Conservation (phyloP, 768 basidiomycete species). For the Trametes maxima region DNA sequence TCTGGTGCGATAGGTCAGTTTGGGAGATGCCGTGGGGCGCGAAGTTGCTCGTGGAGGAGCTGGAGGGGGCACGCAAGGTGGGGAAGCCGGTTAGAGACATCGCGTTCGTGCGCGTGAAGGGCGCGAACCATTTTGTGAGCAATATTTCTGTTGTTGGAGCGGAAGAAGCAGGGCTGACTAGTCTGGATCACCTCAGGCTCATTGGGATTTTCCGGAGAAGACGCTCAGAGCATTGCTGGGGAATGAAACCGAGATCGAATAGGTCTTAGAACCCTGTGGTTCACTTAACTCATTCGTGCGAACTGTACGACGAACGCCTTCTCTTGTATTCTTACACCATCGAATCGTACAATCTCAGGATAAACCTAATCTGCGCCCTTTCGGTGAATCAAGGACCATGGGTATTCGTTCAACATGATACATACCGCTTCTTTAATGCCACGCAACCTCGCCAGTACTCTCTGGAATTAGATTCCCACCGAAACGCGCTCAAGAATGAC, state of each 20-base stretch:
- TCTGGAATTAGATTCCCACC: too few relatives aligned
- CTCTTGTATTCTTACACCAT: too few relatives aligned
- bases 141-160: not conserved
- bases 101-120: not conserved
- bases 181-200: not conserved
- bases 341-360: too few relatives aligned
- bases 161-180: not conserved
- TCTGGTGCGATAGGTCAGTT: conserved; percentile 2
- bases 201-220: conserved; percentile 13
- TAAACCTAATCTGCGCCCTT: too few relatives aligned
- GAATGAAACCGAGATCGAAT: not conserved
- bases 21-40: conserved; percentile 17
- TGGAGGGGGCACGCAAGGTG: conserved; percentile 6
- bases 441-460: too few relatives aligned
- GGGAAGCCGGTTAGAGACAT: conserved; percentile 1
- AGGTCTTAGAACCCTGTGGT: too few relatives aligned
- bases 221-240: not conserved
- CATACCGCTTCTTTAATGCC: too few relatives aligned
- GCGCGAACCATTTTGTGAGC: conserved; percentile 19
- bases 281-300: too few relatives aligned
- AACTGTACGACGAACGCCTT: too few relatives aligned
- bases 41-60: not conserved
- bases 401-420: too few relatives aligned
- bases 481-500: conserved; percentile 34
- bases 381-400: too few relatives aligned